These are phyloP conservation scores for Penicillium nucicola DNA, from an alignment of 495 filamentous ascomycete species.

Conservation along the genomic window DNA sequence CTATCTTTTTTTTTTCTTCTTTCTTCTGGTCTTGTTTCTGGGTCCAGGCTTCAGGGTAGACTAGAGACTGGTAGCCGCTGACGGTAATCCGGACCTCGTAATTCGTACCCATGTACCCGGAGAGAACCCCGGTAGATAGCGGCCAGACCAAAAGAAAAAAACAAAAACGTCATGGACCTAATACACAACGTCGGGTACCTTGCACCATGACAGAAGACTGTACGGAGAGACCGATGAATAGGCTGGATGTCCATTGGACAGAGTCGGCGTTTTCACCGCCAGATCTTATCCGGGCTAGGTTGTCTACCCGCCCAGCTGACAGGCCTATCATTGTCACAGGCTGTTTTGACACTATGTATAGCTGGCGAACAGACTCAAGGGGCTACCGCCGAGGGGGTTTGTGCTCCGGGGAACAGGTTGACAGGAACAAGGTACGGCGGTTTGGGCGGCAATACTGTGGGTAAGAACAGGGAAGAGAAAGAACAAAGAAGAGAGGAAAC, in stretches of 20 bases:
- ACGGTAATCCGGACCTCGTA: too few species aligned
- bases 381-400: slow-evolving; percentile 7
- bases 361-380: slow-evolving; percentile 14
- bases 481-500: background rate
- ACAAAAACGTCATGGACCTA: background rate
- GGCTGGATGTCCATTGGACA: slow-evolving; percentile 21
- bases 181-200: background rate
- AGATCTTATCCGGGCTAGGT: slow-evolving; percentile 13
- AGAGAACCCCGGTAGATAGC: too few species aligned
- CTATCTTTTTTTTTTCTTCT: too few species aligned
- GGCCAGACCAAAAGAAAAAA: too few species aligned
- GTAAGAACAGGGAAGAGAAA: background rate
- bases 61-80: too few species aligned
- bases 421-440: slow-evolving; percentile 10
- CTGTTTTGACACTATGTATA: slow-evolving; percentile 11
- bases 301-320: slow-evolving; percentile 1
- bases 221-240: slow-evolving; percentile 6
- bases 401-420: slow-evolving; percentile 3
- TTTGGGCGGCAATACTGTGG: slow-evolving; percentile 11
- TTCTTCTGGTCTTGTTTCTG: too few species aligned
- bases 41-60: too few species aligned
- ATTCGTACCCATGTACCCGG: too few species aligned
- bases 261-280: slow-evolving; percentile 21
- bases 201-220: background rate
- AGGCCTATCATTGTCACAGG: slow-evolving; percentile 16